These are phyloP conservation scores for Aureobasidium uvarum DNA, from an alignment of 2,329 filamentous ascomycete genomes.

Conservation along the genomic window DNA sequence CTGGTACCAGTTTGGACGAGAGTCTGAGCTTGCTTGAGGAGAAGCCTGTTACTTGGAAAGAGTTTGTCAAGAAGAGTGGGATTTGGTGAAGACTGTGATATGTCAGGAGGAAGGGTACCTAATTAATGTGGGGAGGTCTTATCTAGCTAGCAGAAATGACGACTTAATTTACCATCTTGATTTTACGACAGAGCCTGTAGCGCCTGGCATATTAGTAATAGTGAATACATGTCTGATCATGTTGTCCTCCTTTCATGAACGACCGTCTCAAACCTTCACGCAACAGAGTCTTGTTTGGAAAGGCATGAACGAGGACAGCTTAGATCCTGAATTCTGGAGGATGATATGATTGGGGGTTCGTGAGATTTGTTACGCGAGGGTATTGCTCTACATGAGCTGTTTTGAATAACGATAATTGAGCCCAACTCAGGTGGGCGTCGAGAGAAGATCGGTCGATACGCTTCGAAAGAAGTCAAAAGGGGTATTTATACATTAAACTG, in stretches of 20 bases:
- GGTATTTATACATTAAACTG: slow-evolving; percentile 26
- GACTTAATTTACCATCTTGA: background rate
- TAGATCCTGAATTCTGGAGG: background rate
- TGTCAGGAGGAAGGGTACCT: background rate
- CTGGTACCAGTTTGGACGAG: slow-evolving; percentile 1
- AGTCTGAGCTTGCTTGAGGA: slow-evolving; percentile 7
- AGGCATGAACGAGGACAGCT: background rate
- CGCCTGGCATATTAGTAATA: background rate
- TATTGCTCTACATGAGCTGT: background rate
- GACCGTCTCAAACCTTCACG: too few relatives aligned
- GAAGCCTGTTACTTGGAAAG: slow-evolving; percentile 13
- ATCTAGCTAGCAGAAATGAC: background rate
- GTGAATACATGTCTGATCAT: too few relatives aligned
- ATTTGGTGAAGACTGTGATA: background rate
- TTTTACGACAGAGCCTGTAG: background rate
- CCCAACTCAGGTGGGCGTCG: background rate
- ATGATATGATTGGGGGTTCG: background rate
- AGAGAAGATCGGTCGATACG: slow-evolving; percentile 4
- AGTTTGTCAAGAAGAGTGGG: slow-evolving; percentile 15
- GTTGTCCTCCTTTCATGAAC: too few relatives aligned
- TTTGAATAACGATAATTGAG: background rate
- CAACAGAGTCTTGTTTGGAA: too few relatives aligned
- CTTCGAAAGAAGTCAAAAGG: slow-evolving; percentile 13
- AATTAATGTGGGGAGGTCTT: background rate
- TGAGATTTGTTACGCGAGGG: background rate